phyloP scores from a whole-genome alignment of 2,329 filamentous ascomycete species.

The Knufia petricola region DNA sequence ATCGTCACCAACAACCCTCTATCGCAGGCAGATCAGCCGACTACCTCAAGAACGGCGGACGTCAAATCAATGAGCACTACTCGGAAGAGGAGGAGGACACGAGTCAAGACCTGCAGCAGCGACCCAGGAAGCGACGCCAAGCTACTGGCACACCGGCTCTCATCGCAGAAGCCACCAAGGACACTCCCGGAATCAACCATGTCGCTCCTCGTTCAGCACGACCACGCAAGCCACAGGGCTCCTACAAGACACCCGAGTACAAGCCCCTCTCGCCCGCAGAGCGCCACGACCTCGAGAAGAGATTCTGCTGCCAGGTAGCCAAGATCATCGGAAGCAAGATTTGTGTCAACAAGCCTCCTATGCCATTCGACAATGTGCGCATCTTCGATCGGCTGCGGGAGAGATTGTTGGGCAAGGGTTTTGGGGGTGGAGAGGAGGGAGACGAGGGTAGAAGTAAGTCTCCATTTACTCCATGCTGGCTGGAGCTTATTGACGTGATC shows the following conservation, averaged over 20 bases:
- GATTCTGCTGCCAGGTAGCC: not conserved
- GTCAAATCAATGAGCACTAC: too few relatives aligned
- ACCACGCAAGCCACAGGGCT: not conserved
- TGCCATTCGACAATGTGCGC: not conserved
- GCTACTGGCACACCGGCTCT: not conserved
- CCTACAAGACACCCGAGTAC: not conserved
- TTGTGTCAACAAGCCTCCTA: not conserved
- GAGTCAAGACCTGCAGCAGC: too few relatives aligned
- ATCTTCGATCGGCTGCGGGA: not conserved
- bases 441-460: not conserved
- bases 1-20: not conserved
- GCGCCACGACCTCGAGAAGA: not conserved
- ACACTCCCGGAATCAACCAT: not conserved
- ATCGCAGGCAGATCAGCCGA: not conserved
- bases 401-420: not conserved
- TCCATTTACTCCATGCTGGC: not conserved
- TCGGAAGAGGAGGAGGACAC: too few relatives aligned
- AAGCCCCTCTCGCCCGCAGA: not conserved
- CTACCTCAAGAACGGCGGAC: too few relatives aligned
- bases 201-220: not conserved
- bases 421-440: not conserved
- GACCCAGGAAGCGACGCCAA: too few relatives aligned
- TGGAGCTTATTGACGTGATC: too few relatives aligned
- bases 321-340: not conserved
- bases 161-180: not conserved